Evolutionary conservation across 164 flowering plant species (phyloP), one percentile per base, ranked within the genome.

Genomic region (Kingdonia uniflora): DNA sequence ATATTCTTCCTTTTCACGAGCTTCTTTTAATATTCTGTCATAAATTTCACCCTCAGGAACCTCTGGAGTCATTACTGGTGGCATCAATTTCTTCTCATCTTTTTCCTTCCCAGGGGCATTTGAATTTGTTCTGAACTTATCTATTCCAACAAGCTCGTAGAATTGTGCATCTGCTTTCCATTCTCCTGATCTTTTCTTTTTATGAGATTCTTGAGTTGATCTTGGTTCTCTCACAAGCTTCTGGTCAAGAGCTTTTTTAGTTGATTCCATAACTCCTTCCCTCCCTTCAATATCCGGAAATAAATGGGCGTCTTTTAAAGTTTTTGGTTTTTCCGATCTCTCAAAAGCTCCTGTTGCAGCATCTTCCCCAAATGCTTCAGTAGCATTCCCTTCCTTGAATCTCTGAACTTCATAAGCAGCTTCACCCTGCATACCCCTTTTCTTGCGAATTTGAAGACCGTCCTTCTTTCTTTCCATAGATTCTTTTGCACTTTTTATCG

Each of bases 141-240:
- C 76, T 42, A 57, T 61, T 54, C 61, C 65, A 17, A 71, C 78
- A 24, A 85, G 69, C 65, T 85, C 95, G 69, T 65, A 80, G 54
- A 65, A 76, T 48, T 77, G 74, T 13, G 73, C 64, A 63, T 70
- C 84, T 63, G 78, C 80, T 69, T 71, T 71, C 95, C 86, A 85
- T 51, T 75, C 80, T 61, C 67, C 76, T 55, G 55, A 60, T 50
- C 39, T 78, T 41, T 71, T 73, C 54, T 52, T 45, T 62, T 51
- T 42, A 56, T 20, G 52, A 22, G 67, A 62, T 26, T 46, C 70
- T 41, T 51, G 68, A 48, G 62, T 55, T 55, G 70, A 65, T 46
- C 35, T 51, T 11, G 48, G 43, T 33, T 58, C 68, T 62, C 62
- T 68, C 29, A 58, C 66, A 25, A 55, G 64, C 56, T 62, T 64